These are phyloP conservation scores for Sporisorium sorghi DNA, from an alignment of 1,284 basidiomycete species.

Conservation along the genomic window DNA sequence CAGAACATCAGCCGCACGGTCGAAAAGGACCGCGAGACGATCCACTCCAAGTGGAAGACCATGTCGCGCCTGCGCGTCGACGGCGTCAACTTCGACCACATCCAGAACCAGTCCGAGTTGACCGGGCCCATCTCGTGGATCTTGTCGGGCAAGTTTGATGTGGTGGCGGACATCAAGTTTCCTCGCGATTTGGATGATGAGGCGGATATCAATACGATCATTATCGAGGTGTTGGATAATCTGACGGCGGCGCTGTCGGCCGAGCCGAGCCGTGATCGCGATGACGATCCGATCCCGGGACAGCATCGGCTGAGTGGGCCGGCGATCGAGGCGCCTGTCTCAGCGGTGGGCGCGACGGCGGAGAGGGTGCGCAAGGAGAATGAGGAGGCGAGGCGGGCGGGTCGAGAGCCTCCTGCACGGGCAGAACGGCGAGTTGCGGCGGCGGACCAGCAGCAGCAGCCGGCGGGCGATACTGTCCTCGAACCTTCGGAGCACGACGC, in stretches of 20 bases:
- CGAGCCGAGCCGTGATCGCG: constrained; percentile 26
- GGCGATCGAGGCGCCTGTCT: constrained; percentile 79
- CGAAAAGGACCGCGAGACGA: constrained; percentile 73
- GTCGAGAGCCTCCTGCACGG: constrained; percentile 18
- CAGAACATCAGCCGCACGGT: constrained; percentile 93
- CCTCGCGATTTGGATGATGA: constrained; percentile 83
- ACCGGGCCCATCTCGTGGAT: constrained; percentile 94
- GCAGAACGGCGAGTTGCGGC: constrained; percentile 13
- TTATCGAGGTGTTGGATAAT: constrained; percentile 90
- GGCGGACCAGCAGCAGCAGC: constrained; percentile 6
- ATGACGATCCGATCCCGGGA: constrained; percentile 79
- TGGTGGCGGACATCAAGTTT: constrained; percentile 97
- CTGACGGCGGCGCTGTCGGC: constrained; percentile 71
- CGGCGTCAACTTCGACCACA: constrained; percentile 94
- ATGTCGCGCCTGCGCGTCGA: constrained; percentile 97
- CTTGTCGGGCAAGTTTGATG: constrained; percentile 90
- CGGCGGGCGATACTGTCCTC: constrained; percentile 22
- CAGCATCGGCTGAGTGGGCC: constrained; percentile 87
- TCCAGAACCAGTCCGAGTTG: constrained; percentile 81
- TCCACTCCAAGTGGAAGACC: constrained; percentile 79
- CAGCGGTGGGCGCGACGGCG: constrained; percentile 62
- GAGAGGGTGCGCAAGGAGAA: constrained; percentile 59
- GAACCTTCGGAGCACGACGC: constrained; percentile 5
- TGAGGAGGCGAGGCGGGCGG: constrained; percentile 40
- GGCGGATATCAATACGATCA: constrained; percentile 80